These are phyloP conservation scores for Thermoascus crustaceus DNA, from an alignment of 2,329 filamentous ascomycete species.

Conservation along the genomic window DNA sequence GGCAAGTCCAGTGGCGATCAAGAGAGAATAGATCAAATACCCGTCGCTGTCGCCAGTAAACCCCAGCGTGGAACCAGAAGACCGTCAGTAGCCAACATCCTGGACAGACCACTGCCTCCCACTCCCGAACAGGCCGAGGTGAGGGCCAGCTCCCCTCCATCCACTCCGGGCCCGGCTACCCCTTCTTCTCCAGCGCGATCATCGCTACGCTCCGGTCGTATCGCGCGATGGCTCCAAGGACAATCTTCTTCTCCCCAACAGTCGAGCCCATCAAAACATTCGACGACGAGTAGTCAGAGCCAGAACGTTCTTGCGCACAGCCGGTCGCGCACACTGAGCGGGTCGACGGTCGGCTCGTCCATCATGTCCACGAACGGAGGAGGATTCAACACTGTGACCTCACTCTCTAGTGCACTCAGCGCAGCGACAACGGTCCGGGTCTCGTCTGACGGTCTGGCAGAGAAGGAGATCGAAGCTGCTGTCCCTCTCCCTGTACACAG, in stretches of 20 bases:
- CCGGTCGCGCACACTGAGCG: conserved; percentile 26
- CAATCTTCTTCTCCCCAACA: too few relatives aligned
- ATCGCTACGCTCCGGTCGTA: background rate
- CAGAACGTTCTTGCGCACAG: too few relatives aligned
- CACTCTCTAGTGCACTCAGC: conserved; percentile 21
- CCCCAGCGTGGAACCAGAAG: too few relatives aligned
- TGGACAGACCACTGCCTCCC: background rate
- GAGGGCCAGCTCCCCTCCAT: background rate
- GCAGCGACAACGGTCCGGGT: conserved; percentile 11
- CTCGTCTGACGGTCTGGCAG: conserved; percentile 7
- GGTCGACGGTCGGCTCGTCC: conserved; percentile 25
- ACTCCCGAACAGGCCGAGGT: background rate
- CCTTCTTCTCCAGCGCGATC: background rate
- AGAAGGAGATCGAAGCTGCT: conserved; percentile 14
- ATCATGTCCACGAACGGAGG: conserved; percentile 16
- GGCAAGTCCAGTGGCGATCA: too few relatives aligned
- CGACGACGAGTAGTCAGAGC: too few relatives aligned
- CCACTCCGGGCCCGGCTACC: background rate
- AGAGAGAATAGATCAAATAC: too few relatives aligned
- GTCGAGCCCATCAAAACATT: too few relatives aligned
- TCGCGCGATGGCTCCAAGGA: background rate
- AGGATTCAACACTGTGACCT: conserved; percentile 17
- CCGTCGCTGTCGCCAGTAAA: too few relatives aligned
- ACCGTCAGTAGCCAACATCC: too few relatives aligned
- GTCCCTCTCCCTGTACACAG: conserved; percentile 2